These are phyloP conservation scores for Hericium coralloides DNA, from an alignment of 768 basidiomycete genomes.

Conservation along the genomic window DNA sequence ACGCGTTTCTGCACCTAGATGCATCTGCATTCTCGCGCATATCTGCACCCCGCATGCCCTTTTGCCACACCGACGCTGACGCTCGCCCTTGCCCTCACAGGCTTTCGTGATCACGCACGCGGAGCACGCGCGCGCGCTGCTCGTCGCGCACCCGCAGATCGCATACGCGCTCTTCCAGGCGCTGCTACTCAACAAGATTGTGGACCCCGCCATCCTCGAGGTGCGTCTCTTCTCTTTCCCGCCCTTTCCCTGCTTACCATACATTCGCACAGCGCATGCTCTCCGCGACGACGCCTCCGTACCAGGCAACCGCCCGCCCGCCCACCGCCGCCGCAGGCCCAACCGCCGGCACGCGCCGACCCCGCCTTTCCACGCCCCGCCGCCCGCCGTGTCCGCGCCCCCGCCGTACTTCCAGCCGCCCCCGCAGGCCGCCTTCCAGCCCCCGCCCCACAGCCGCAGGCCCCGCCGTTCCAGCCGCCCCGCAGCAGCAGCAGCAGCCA, in stretches of 20 bases:
- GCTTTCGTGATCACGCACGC: constrained; percentile 88
- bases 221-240: constrained; percentile 25
- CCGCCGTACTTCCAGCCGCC: constrained; percentile 17
- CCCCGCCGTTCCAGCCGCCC: constrained; percentile 21
- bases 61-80: background rate
- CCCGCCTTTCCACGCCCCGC: constrained; percentile 8
- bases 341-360: background rate
- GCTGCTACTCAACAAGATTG: constrained; percentile 85
- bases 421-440: constrained; percentile 17
- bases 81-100: constrained; percentile 30
- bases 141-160: constrained; percentile 83
- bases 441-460: constrained; percentile 22
- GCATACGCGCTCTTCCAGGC: constrained; percentile 96
- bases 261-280: constrained; percentile 36
- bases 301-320: constrained; percentile 9
- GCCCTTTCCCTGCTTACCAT: background rate
- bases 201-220: constrained; percentile 78
- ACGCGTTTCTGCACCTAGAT: too few relatives aligned
- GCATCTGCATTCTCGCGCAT: too few relatives aligned
- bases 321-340: constrained; percentile 9
- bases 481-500: too few relatives aligned
- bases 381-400: constrained; percentile 12
- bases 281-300: constrained; percentile 24
- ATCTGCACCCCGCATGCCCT: background rate
- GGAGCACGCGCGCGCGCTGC: constrained; percentile 75